Evolutionary conservation across 2,329 filamentous ascomycete species (phyloP), one percentile per base, ranked within the genome.

Genomic region (Colletotrichum trifolii): DNA sequence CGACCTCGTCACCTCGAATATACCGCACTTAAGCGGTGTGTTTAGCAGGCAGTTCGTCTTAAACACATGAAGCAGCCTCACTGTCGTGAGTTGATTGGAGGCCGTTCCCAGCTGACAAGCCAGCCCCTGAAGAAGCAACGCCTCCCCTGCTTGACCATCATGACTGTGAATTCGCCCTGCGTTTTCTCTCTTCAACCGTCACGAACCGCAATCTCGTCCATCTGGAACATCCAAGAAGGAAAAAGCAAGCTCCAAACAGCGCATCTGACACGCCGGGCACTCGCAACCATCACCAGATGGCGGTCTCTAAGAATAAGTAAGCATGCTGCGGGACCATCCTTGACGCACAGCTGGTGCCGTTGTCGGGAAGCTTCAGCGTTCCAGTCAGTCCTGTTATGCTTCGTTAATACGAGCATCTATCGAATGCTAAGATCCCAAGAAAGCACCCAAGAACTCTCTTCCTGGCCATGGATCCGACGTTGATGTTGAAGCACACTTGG

Each of bases 371-470:
- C 25, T 5, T 25, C 46, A 52, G 50, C 50, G 57, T 64, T 61
- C 62, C 62, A 64, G 55, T 40, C 38, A 46, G 57, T 55, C 57
- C 62, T 49, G 55, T 50, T 45, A 9, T 35, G 15, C 57, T 64
- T 64, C 57, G 61, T 64, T 52, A 61, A 61, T 64, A 64, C 62
- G 57, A 64, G 39, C 50, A 40, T 33, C 35, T 10, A 43, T 34
- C 40, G 13, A 34, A 50, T 15, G 12, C 12, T 13, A 5, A 25
- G 25, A 25, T 25, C 25, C 25, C 25, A 25, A 25, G 25, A 25
- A 4, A 25, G 25, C 25, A 25, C 25, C 25, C 25, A 50, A 25
- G 40, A 42, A 43, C 49, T 40, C 50, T 43, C n/a, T 11, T 42
- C 40, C 12, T 34, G 15, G 40, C 34, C 49, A 25, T 25, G 25